A percentile compares a stretch with the other conserved stretches of the same genome.
phyloP scores from a whole-genome alignment of 805 yeast species.

The Saccharomyces jurei region DNA sequence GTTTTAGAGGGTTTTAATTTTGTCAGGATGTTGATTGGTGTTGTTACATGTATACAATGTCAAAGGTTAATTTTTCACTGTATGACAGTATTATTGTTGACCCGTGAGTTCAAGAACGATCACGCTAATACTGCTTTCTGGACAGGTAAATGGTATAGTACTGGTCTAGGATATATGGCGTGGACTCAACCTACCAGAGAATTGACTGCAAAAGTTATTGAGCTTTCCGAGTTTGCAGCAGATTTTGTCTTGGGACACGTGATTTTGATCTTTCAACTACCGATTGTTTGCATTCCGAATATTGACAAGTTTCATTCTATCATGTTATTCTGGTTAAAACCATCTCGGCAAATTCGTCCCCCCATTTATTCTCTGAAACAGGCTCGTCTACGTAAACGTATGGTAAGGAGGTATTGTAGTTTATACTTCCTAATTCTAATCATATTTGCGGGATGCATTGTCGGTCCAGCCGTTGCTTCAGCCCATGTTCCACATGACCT shows the following conservation, averaged over 20 bases:
- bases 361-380: conserved; percentile 95
- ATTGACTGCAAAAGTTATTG: conserved; percentile 85
- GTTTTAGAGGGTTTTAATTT: conserved; percentile 88
- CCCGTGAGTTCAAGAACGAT: conserved; percentile 94
- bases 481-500: conserved; percentile 36
- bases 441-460: conserved; percentile 66
- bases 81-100: conserved; percentile 65
- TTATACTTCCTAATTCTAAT: conserved; percentile 64
- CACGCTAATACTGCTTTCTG: conserved; percentile 96
- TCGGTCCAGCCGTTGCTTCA: conserved; percentile 87
- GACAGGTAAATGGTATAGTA: conserved; percentile 98
- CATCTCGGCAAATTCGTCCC: conserved; percentile 91
- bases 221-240: conserved; percentile 90
- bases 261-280: conserved; percentile 80
- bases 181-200: conserved; percentile 93
- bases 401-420: conserved; percentile 86
- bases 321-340: conserved; percentile 97
- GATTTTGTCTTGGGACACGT: conserved; percentile 91
- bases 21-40: conserved; percentile 77
- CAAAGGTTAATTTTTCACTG: conserved; percentile 83
- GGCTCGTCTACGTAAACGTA: conserved; percentile 90
- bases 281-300: conserved; percentile 74
- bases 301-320: conserved; percentile 96
- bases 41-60: conserved; percentile 71
- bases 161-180: conserved; percentile 89